Evolutionary conservation across 2,329 filamentous ascomycete species (phyloP).

Genomic region (Elsinoe perseae): DNA sequence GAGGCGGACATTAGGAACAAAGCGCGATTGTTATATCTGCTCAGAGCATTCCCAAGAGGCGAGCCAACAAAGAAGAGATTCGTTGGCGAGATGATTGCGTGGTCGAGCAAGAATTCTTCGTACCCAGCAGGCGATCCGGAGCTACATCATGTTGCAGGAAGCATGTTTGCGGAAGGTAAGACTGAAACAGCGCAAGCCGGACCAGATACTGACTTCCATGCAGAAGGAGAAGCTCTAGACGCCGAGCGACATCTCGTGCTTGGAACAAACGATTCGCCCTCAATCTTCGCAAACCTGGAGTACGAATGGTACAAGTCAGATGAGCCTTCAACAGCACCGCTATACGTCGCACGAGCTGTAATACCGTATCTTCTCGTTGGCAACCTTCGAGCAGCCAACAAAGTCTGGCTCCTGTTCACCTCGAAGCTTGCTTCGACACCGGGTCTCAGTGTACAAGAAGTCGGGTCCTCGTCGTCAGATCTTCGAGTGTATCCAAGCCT

Average conservation of each 20-base stretch:
- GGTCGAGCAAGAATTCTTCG: slow-evolving; percentile 79
- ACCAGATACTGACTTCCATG: neutral
- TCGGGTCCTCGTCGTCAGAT: slow-evolving; percentile 66
- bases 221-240: slow-evolving; percentile 81
- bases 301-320: slow-evolving; percentile 91
- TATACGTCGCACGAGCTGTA: slow-evolving; percentile 78
- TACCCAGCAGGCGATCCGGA: slow-evolving; percentile 89
- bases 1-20: slow-evolving; percentile 67
- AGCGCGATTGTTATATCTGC: slow-evolving; percentile 64
- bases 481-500: slow-evolving; percentile 75
- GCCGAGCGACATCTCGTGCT: slow-evolving; percentile 84
- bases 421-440: slow-evolving; percentile 54
- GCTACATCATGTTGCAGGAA: slow-evolving; percentile 83
- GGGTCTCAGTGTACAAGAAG: slow-evolving; percentile 67
- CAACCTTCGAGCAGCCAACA: slow-evolving; percentile 83
- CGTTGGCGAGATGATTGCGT: slow-evolving; percentile 77
- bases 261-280: slow-evolving; percentile 80
- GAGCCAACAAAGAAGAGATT: slow-evolving; percentile 93
- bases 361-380: slow-evolving; percentile 86
- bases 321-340: slow-evolving; percentile 75
- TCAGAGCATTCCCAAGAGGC: slow-evolving; percentile 70
- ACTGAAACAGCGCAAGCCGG: slow-evolving; percentile 1
- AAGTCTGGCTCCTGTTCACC: slow-evolving; percentile 69
- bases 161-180: slow-evolving; percentile 71
- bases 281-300: slow-evolving; percentile 72